Base-by-base conservation (phyloP, 345 rosid genomes). In the Pugionium cornutum region DNA sequence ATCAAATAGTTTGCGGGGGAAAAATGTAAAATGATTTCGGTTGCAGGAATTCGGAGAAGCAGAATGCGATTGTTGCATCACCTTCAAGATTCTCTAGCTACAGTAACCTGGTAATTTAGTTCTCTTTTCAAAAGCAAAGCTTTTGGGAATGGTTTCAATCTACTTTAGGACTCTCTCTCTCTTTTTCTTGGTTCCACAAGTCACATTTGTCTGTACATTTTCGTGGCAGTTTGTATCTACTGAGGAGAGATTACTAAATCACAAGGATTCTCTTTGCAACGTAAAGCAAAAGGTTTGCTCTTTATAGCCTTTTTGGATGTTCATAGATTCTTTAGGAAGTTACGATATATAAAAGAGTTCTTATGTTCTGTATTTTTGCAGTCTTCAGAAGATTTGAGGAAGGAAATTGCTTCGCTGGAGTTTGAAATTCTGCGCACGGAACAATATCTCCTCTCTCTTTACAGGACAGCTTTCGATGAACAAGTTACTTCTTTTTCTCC, bases 361-460 rank as follows among this genome's bases (percentile, higher is more conserved):
- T 9, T 54, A 47, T 64, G 55, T 58, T 56, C 0, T 55, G 45
- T 41, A 29, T 27, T 30, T n/a, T 36, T 80, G 77, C 68, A 88
- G 95, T 82, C 95, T 60, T 72, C 83, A 58, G 77, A 66, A 51
- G 89, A 80, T 64, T 76, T 91, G 73, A 86, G 72, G 78, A 79
- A 78, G 53, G 96, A 91, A 73, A 86, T 91, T 53, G 88, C 83
- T n/a, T 53, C 70, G 11, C 85, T 88, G 18, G 96, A 91, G 83
- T 67, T 75, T 61, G 86, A 91, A 59, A 91, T 88, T 68, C 58
- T 82, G 58, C 85, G 73, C 28, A 68, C 89, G 52, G 97, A 91
- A 56, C 77, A 76, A 2, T 78, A 76, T 70, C 84, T 88, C 49
- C 89, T 91, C 60, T 84, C 96, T 3, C 86, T 86, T 26, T 88